Evolutionary conservation across 768 basidiomycete species (phyloP), one percentile per base, ranked within the genome.

Genomic region (Xerocomellus intermedius): DNA sequence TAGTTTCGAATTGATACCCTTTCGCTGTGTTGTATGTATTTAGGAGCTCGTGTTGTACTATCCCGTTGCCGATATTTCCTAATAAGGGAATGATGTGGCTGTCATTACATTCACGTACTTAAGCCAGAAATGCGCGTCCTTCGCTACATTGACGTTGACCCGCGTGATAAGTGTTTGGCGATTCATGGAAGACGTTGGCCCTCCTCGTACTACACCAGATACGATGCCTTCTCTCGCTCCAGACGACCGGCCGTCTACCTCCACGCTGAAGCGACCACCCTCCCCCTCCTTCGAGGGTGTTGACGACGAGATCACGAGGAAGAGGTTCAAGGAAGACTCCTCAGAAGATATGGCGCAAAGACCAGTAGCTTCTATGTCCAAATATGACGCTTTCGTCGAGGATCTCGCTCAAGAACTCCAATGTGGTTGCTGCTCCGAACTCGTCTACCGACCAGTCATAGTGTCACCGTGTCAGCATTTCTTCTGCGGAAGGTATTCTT

Each of bases 401-500:
- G 82, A 86, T 60, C 72, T 91, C 50, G 82, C 79, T 26, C 78
- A 87, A 64, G 90, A 92, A 67, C 78, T 93, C 38, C 86, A 90
- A 60, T 94, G 91, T 62, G 91, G 89, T 21, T 93, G 91, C 67
- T 94, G 91, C 70, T 81, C 89, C 17, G 91, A 83, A 54, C 77
- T 94, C 41, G 85, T 89, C 55, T 91, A 94, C 71, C 78, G 82
- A 56, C 91, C 91, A 3, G 91, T 94, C 16, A 75, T 91, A 28
- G 88, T 94, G 48, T 78, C 81, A 35, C 91, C 91, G 30, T 94
- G 91, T 69, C 89, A 92, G 62, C 91, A 94, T 77, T 91, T 89
- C 78, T 93, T 92, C 67, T 94, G 91, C 64, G 91, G 91, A 70
- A 91, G 91, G 89, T 91, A 71, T 55, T 74, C 62, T 46, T 35